Conservation (phyloP, 495 filamentous ascomycete species). For the Tuber umbilicatum region DNA sequence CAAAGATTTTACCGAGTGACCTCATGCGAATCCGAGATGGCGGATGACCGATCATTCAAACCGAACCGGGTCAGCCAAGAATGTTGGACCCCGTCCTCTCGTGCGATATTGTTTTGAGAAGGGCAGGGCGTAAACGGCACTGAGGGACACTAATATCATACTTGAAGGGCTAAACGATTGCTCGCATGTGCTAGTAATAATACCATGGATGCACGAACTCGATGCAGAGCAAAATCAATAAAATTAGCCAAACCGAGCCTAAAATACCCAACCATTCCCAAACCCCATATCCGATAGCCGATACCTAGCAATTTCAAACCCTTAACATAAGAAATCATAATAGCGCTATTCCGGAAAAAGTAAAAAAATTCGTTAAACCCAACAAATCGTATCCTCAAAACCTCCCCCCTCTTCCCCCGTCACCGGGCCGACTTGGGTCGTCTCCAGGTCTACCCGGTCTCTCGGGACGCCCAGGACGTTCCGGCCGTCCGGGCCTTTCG, state of each 20-base stretch:
- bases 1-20: not conserved
- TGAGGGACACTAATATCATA: not conserved
- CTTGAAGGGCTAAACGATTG: not conserved
- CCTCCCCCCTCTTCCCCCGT: constrained; percentile 17
- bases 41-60: not conserved
- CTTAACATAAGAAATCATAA: not conserved
- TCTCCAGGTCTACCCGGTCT: not conserved
- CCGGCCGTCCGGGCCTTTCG: not conserved
- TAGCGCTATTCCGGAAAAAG: not conserved
- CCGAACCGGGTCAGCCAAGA: not conserved
- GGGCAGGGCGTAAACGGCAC: not conserved
- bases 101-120: not conserved
- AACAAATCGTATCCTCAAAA: constrained; percentile 8
- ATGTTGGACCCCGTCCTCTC: not conserved
- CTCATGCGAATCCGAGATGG: not conserved
- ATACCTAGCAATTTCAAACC: not conserved
- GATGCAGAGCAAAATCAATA: not conserved
- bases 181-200: constrained; percentile 8
- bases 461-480: not conserved
- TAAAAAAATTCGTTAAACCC: constrained; percentile 1
- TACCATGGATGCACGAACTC: not conserved
- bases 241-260: not conserved
- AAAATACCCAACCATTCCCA: not conserved
- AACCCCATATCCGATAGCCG: not conserved
- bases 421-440: not conserved